A percentile compares a stretch with the other conserved stretches of the same genome.
Conservation (phyloP, 805 yeast species). For the Brettanomyces nanus region DNA sequence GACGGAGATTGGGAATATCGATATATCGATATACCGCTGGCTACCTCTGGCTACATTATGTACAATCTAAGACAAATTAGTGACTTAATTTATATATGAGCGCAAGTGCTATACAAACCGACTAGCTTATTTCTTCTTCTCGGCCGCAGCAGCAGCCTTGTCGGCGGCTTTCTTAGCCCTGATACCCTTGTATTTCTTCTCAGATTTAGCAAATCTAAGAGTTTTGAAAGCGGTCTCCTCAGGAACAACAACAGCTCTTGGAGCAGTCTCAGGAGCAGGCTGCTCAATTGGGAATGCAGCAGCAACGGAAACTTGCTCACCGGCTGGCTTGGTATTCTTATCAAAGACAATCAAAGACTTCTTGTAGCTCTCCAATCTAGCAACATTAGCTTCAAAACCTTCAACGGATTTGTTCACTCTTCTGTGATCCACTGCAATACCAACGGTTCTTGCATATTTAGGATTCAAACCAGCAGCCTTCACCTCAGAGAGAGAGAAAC, state of each 20-base stretch:
- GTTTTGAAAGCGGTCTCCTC: conserved; percentile 80
- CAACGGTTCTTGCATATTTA: conserved; percentile 96
- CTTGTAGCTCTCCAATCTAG: conserved; percentile 93
- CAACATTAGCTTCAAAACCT: conserved; percentile 89
- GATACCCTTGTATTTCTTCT: conserved; percentile 89
- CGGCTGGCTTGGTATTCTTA: conserved; percentile 70
- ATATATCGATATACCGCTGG: too few species aligned
- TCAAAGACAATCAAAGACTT: conserved; percentile 94
- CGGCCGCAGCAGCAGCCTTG: conserved; percentile 99
- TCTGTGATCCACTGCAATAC: conserved; percentile 99
- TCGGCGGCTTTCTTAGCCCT: conserved; percentile 97
- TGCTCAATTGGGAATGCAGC: conserved; percentile 89
- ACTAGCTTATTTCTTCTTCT: conserved; percentile 81
- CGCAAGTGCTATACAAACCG: conserved; percentile 2
- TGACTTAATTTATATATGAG: not conserved
- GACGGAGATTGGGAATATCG: too few species aligned
- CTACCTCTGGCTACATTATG: too few species aligned
- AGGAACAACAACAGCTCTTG: conserved; percentile 83
- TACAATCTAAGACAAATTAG: not conserved
- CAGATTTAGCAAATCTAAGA: conserved; percentile 91
- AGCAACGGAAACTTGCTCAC: conserved; percentile 71
- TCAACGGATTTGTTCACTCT: conserved; percentile 97
- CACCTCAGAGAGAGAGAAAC: conserved; percentile 95
- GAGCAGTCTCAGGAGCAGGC: conserved; percentile 59
- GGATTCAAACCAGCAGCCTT: conserved; percentile 94